Conservation (phyloP, 2,329 filamentous ascomycete genomes). For the Conoideocrella luteorostrata region DNA sequence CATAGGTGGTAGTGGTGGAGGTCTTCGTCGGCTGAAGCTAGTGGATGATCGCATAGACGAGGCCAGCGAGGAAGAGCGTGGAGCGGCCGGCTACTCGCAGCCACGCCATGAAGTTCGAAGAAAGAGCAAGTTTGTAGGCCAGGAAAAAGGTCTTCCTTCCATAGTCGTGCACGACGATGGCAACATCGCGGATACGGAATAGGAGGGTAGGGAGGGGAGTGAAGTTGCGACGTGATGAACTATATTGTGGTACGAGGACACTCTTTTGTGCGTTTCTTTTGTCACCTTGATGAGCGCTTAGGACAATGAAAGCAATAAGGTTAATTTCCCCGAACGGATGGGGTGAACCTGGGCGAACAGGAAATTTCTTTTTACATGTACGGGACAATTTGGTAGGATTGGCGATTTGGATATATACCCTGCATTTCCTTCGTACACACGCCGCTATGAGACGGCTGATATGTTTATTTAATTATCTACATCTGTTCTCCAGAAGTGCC, state of each 20-base stretch:
- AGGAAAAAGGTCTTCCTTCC: neutral
- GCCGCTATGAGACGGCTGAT: neutral
- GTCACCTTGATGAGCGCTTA: neutral
- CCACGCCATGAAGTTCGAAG: slow-evolving; percentile 1
- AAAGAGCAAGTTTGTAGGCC: neutral
- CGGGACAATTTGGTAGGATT: neutral
- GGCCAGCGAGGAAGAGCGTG: slow-evolving; percentile 7
- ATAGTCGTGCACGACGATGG: neutral
- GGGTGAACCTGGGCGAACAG: no score
- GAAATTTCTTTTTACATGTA: neutral
- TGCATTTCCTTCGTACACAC: neutral
- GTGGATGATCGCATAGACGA: slow-evolving; percentile 10
- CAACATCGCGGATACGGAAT: neutral
- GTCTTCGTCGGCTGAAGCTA: slow-evolving; percentile 9
- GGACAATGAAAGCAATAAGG: no score
- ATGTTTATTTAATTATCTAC: neutral
- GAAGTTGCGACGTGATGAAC: no score
- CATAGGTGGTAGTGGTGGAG: slow-evolving; percentile 6
- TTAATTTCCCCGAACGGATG: no score
- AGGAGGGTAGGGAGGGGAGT: no score
- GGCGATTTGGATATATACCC: slow-evolving; percentile 5
- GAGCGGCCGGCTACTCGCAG: neutral
- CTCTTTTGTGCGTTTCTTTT: no score
- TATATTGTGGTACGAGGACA: no score
- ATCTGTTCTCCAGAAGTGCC: no score